A percentile compares a stretch with the other conserved stretches of the same genome.
Conservation (phyloP, 1,284 basidiomycete species). For the Fomes fomentarius region DNA sequence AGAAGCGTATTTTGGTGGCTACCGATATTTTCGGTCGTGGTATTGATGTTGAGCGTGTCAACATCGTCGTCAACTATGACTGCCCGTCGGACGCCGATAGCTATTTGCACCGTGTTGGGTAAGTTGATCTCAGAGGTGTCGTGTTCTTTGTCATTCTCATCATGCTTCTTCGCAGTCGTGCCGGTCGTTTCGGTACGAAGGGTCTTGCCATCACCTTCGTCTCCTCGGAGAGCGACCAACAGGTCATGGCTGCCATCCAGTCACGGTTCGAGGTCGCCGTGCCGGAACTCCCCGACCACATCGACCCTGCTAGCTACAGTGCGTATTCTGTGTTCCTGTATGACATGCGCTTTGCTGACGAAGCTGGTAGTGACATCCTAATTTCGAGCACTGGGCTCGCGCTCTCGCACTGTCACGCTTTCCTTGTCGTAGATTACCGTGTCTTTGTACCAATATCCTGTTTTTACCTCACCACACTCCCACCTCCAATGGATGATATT, state of each 20-base stretch:
- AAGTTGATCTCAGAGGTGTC: not conserved
- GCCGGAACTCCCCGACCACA: slow-evolving; percentile 89
- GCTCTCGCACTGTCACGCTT: slow-evolving; percentile 17
- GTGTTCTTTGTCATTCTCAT: not conserved
- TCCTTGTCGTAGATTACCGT: slow-evolving; percentile 24
- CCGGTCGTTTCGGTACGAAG: slow-evolving; percentile 99
- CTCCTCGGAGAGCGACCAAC: slow-evolving; percentile 88
- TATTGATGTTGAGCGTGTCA: slow-evolving; percentile 97
- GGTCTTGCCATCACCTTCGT: slow-evolving; percentile 99
- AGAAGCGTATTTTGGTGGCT: slow-evolving; percentile 98
- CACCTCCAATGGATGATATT: slow-evolving; percentile 25
- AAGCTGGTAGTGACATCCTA: slow-evolving; percentile 41
- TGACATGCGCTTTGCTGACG: not conserved
- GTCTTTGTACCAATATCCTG: slow-evolving; percentile 24
- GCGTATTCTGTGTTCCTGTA: slow-evolving; percentile 37
- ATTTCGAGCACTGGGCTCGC: slow-evolving; percentile 19
- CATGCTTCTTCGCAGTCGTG: slow-evolving; percentile 61
- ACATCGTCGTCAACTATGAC: slow-evolving; percentile 96
- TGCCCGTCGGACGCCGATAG: slow-evolving; percentile 97
- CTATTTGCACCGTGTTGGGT: slow-evolving; percentile 98
- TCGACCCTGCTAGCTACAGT: slow-evolving; percentile 90
- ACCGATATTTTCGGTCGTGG: slow-evolving; percentile 98
- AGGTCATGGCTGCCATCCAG: slow-evolving; percentile 93
- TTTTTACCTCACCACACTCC: slow-evolving; percentile 3
- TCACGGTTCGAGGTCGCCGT: slow-evolving; percentile 93